phyloP scores from a whole-genome alignment of 768 basidiomycete species.

The Leccinum arenicola region DNA sequence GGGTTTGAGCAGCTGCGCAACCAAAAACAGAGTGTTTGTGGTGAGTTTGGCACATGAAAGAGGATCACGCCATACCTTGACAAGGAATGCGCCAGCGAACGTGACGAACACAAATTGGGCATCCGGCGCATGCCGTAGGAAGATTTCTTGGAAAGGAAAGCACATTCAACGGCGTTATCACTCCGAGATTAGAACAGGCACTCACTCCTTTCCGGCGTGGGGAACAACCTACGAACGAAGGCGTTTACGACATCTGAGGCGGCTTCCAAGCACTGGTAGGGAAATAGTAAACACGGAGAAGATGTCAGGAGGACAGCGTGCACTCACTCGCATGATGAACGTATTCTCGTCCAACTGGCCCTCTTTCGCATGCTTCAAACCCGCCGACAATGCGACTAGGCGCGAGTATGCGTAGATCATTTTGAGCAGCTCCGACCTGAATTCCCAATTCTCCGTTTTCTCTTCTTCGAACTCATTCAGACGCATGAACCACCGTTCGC shows the following conservation, averaged over 20 bases:
- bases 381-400: constrained; percentile 68
- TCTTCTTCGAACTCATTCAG: constrained; percentile 49
- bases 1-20: constrained; percentile 68
- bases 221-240: constrained; percentile 55
- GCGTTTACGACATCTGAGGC: constrained; percentile 64
- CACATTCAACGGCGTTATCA: constrained; percentile 1
- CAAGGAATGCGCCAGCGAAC: constrained; percentile 78
- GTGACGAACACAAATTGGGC: constrained; percentile 77
- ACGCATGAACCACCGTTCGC: constrained; percentile 53
- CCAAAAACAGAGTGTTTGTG: background rate
- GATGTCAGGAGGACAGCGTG: background rate
- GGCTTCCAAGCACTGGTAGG: constrained; percentile 57
- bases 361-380: constrained; percentile 72
- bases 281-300: background rate
- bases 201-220: constrained; percentile 51
- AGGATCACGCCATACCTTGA: constrained; percentile 51
- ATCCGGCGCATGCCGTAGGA: constrained; percentile 73
- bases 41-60: background rate
- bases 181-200: constrained; percentile 1
- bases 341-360: constrained; percentile 56
- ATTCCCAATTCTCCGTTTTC: constrained; percentile 50
- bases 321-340: constrained; percentile 61
- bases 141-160: constrained; percentile 38
- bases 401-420: constrained; percentile 68
- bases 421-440: constrained; percentile 59